Base-by-base conservation (phyloP, 345 rosid genomes). In the Bruguiera gymnorhiza region DNA sequence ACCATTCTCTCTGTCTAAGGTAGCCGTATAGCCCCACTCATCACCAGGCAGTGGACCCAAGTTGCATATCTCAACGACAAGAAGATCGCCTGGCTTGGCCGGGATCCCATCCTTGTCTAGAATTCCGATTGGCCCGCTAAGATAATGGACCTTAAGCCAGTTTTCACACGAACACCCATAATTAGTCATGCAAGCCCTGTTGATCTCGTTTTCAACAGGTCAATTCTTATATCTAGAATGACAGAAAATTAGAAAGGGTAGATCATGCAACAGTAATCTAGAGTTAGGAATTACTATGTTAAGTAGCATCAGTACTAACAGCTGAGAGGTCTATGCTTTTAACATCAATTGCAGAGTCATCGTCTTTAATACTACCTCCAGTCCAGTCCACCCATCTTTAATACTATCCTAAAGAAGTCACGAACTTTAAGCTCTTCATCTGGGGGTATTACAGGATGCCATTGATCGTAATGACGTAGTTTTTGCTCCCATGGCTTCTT, bases 1-100 rank as follows among this genome's bases (percentile, higher is more conserved):
- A 1, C 98, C 97, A 31, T 88, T 87, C 72, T 94, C 96, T 76
- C 95, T 88, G 78, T 94, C 95, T 67, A 87, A 87, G 2, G 86
- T 78, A 50, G 86, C 93, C 55, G 96, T 87, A 62, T 46, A 94
- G 3, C 95, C 97, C 98, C 97, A 89, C 84, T 94, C 98, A 75
- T 89, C 87, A 9, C 93, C 95, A 8, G 89, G 87, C 2, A 94
- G 77, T 78, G 97, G 97, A 79, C 96, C 97, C 80, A 91, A 75
- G 69, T 94, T 85, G 69, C 97, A 87, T 67, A 89, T 91, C 77
- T 94, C 95, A 36, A 91, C 95, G 31, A 68, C 84, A 5, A 94
- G 96, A 63, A 89, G 92, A 78, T 91, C 96, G 0, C 95, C 92
- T 10, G 95, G 88, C 78, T 75, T 87, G 0, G 96, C 97, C 4